Percentiles rank a stretch among this genome's conserved stretches.
These are phyloP conservation scores for Platanthera guangdongensis DNA, from an alignment of 106 monocot species.

Conservation along the genomic window DNA sequence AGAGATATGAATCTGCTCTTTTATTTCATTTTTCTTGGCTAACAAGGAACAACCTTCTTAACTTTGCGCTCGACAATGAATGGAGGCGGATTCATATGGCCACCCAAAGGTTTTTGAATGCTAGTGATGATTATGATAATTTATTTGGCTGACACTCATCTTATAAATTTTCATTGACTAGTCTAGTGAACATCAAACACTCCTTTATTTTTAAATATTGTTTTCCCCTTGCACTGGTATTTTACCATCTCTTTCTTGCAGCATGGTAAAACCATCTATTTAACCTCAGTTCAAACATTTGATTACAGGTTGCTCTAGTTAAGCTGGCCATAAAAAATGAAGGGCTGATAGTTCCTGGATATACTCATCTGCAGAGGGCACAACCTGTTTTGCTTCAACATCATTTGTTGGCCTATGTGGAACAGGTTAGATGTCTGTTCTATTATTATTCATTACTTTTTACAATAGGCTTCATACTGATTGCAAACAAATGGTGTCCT, in stretches of 20 bases:
- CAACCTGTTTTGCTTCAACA: constrained; percentile 91
- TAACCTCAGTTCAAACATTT: not conserved
- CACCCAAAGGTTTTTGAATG: not conserved
- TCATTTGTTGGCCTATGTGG: constrained; percentile 84
- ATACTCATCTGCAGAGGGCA: constrained; percentile 93
- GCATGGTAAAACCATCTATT: not conserved
- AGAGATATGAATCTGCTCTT: no score
- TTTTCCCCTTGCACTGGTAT: not conserved
- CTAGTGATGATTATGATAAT: not conserved
- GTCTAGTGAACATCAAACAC: not conserved
- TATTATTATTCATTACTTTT: not conserved
- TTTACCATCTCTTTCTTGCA: not conserved
- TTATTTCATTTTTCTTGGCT: no score
- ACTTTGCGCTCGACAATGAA: not conserved
- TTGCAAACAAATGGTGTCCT: not conserved
- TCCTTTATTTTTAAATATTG: not conserved
- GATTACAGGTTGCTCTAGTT: constrained; percentile 69
- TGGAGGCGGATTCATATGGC: not conserved
- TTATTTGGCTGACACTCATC: not conserved
- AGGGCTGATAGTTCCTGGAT: constrained; percentile 87
- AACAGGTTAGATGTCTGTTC: constrained; percentile 47
- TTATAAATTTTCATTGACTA: not conserved
- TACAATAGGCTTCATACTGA: not conserved
- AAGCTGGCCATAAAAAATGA: constrained; percentile 63
- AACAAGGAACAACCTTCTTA: no score